Evolutionary conservation across 2,329 filamentous ascomycete species (phyloP).

Genomic region (Aspergillus brunneoviolaceus): DNA sequence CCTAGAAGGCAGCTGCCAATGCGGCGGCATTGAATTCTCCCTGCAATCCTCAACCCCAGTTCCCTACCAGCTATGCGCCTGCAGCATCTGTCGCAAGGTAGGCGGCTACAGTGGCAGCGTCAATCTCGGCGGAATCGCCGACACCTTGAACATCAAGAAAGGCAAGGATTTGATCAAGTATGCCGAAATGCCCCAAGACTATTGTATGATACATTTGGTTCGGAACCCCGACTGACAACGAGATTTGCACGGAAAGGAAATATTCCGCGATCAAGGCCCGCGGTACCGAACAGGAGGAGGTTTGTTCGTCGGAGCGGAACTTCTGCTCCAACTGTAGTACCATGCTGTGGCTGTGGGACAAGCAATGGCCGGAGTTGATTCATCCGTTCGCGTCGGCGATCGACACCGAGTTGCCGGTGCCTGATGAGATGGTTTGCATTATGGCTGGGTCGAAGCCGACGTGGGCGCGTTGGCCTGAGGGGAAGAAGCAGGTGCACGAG

Average conservation of each 20-base stretch:
- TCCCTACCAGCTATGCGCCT: slow-evolving; percentile 51
- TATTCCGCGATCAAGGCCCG: slow-evolving; percentile 47
- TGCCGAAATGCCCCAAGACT: background rate
- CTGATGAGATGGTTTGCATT: slow-evolving; percentile 50
- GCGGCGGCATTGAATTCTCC: slow-evolving; percentile 48
- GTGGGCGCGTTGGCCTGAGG: slow-evolving; percentile 51
- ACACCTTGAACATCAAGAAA: slow-evolving; percentile 43
- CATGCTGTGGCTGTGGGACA: slow-evolving; percentile 51
- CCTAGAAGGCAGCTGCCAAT: slow-evolving; percentile 52
- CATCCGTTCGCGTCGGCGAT: slow-evolving; percentile 53
- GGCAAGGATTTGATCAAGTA: slow-evolving; percentile 49
- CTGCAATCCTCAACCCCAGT: slow-evolving; percentile 49
- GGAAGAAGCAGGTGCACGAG: slow-evolving; percentile 45
- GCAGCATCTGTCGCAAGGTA: slow-evolving; percentile 51
- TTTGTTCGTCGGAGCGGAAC: slow-evolving; percentile 46
- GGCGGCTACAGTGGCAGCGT: slow-evolving; percentile 47
- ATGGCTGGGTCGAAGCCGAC: slow-evolving; percentile 45
- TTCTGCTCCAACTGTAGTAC: slow-evolving; percentile 50
- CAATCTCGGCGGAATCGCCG: slow-evolving; percentile 48
- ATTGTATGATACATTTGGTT: background rate
- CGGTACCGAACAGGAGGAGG: slow-evolving; percentile 39
- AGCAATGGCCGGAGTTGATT: slow-evolving; percentile 49
- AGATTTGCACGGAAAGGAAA: slow-evolving; percentile 31
- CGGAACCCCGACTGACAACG: background rate
- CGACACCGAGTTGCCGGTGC: slow-evolving; percentile 47